Percentiles rank a stretch among this genome's conserved stretches.
Conservation (phyloP, 1,139 yeast genomes). For the Candida labiduridarum region DNA sequence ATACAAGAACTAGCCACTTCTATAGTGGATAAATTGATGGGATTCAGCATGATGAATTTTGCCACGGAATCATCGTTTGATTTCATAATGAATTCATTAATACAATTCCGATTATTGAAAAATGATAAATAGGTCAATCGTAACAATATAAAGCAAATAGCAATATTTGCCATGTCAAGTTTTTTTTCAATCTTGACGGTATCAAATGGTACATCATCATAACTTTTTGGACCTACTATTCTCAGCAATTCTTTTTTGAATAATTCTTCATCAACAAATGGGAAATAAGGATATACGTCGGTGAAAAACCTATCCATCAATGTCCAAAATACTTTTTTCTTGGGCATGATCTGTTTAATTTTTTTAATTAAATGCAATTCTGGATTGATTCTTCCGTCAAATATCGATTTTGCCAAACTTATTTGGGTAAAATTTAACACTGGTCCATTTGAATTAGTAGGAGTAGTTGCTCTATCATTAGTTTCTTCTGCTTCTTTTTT, state of each 20-base stretch:
- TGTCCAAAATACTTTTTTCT: slow-evolving; percentile 34
- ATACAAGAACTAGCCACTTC: slow-evolving; percentile 56
- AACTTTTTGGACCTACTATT: slow-evolving; percentile 30
- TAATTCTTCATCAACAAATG: slow-evolving; percentile 36
- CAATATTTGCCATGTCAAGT: slow-evolving; percentile 37
- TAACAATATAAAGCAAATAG: slow-evolving; percentile 31
- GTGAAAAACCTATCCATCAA: slow-evolving; percentile 33
- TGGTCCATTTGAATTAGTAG: slow-evolving; percentile 17
- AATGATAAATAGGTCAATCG: slow-evolving; percentile 36
- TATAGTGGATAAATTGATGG: slow-evolving; percentile 47
- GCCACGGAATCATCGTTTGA: slow-evolving; percentile 27
- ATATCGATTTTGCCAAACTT: slow-evolving; percentile 31
- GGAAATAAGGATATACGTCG: slow-evolving; percentile 38
- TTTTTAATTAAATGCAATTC: slow-evolving; percentile 35
- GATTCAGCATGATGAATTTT: slow-evolving; percentile 47
- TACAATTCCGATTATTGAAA: slow-evolving; percentile 33
- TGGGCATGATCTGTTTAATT: slow-evolving; percentile 35
- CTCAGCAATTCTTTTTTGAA: slow-evolving; percentile 22
- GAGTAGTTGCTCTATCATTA: slow-evolving; percentile 20
- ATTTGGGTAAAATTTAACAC: slow-evolving; percentile 10
- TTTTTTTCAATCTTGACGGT: slow-evolving; percentile 28
- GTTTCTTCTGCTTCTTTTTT: slow-evolving; percentile 19
- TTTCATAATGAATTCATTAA: slow-evolving; percentile 29
- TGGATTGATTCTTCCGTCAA: slow-evolving; percentile 30
- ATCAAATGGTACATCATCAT: slow-evolving; percentile 23